Base-by-base conservation (phyloP, 305 asterid genomes). In the Andrographis paniculata region DNA sequence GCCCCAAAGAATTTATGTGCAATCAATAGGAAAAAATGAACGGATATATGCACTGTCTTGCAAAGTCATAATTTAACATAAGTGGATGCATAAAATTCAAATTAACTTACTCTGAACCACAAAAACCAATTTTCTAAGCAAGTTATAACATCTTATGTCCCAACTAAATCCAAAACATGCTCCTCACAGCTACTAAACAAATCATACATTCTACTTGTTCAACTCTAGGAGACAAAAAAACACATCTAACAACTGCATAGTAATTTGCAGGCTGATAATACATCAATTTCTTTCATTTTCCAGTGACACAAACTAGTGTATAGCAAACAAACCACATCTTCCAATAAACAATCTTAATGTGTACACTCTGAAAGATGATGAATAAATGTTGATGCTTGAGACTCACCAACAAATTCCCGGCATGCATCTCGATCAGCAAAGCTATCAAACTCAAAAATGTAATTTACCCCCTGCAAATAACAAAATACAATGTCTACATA, bases 391-490 rank as follows among this genome's bases (percentile, higher is more conserved):
- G 42, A 15, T 50, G 37, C 58, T 53, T 48, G 54, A 40, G 39
- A 71, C 85, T 78, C 72, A 87, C 99, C 96, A 40, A 87, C 94
- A 68, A 79, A 78, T 45, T 91, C 95, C 57, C 76, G 71, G 74
- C 96, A 91, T 28, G 31, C 78, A 64, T 91, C 94, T 42, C 99
- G 95, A 23, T 91, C 96, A 28, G 91, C 67, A 66, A 83, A 87
- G 63, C 47, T 77, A 48, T 74, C 82, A 52, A 91, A 87, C 75
- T 87, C 93, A 60, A 91, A 84, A 52, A 87, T 74, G 73, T 70
- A 80, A 72, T 53, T 81, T 27, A 48, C 74, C 14, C 80, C 93
- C 96, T 91, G 84, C 58, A 59, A 37, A 70, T 33, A 58, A 57
- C 62, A 58, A 50, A 36, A 50, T 41, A 31, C 20, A 39, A 46